Base-by-base conservation (phyloP, 2,329 filamentous ascomycete genomes). In the Fusarium sp. region DNA sequence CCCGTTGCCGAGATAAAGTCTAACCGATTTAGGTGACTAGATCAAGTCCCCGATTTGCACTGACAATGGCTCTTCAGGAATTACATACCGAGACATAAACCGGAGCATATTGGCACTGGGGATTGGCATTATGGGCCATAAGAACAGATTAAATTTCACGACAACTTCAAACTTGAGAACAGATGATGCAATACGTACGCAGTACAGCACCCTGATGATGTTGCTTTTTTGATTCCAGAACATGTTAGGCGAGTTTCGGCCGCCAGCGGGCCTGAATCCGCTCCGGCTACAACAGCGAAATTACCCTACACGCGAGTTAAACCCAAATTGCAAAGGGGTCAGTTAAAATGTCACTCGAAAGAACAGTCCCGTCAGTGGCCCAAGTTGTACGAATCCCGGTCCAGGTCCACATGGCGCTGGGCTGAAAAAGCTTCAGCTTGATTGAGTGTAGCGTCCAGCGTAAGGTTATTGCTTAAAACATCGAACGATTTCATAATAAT, bases 71-170 rank as follows among this genome's bases (percentile, higher is more conserved):
- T 1, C 16, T 6, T 13, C 11, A 9, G 6, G 3, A 6, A 23
- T 5, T 33, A 19, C 9, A 10, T 10, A 35, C 3, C 16, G 2
- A 33, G 11, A 8, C 16, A 50, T 3, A 19, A 6, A 19, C 5
- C 1, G 10, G n/a, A 23, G 7, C 16, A 19, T 9, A 1, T 9
- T 18, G 46, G n/a, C 11, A 23, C 6, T 7, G 11, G 5, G 8
- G 16, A 18, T 5, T 18, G 7, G 40, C 30, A 33, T 50, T 32
- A 3, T 3, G 9, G 30, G 5, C 10, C 30, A n/a, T n/a, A n/a
- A n/a, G n/a, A n/a, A n/a, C n/a, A n/a, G n/a, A n/a, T n/a, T n/a
- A n/a, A n/a, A n/a, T n/a, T n/a, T n/a, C n/a, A 33, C 3, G 11
- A 9, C 6, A 19, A 33, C 8, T 19, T 23, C 5, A 16, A 6